Conservation (phyloP, 108 stramenopile genomes). For the Cyclostephanos tholiformis region DNA sequence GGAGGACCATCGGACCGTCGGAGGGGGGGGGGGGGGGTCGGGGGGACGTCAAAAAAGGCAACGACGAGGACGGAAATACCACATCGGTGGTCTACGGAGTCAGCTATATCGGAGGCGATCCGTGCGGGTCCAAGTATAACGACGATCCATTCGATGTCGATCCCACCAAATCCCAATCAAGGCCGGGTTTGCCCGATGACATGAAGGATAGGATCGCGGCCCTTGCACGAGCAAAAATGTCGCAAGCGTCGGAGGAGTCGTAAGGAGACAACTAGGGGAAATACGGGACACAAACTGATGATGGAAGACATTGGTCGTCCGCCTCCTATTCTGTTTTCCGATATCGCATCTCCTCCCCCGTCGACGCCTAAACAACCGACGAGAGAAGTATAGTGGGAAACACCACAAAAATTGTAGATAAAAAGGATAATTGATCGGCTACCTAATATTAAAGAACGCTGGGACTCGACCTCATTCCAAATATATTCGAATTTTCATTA, state of each 20-base stretch:
- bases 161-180: slow-evolving; percentile 21
- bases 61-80: background rate
- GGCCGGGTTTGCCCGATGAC: slow-evolving; percentile 58
- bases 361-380: background rate
- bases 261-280: background rate
- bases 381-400: background rate
- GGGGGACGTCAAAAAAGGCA: background rate
- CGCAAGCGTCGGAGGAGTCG: slow-evolving; percentile 14
- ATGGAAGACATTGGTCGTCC: too few species aligned
- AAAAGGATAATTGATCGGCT: background rate
- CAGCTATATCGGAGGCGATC: slow-evolving; percentile 59
- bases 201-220: slow-evolving; percentile 63
- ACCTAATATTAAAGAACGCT: background rate
- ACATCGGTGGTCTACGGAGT: slow-evolving; percentile 24
- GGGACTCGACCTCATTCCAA: background rate
- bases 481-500: too few species aligned
- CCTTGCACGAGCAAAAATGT: slow-evolving; percentile 40
- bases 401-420: background rate
- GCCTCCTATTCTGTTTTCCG: too few species aligned
- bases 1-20: too few species aligned
- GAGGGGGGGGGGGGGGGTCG: background rate
- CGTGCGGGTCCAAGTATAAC: slow-evolving; percentile 64
- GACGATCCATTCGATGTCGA: slow-evolving; percentile 59
- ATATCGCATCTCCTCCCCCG: background rate
- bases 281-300: too few species aligned